A percentile compares a stretch with the other conserved stretches of the same genome.
phyloP scores from a whole-genome alignment of 2,329 filamentous ascomycete species.

The Cladobotryum protrusum region DNA sequence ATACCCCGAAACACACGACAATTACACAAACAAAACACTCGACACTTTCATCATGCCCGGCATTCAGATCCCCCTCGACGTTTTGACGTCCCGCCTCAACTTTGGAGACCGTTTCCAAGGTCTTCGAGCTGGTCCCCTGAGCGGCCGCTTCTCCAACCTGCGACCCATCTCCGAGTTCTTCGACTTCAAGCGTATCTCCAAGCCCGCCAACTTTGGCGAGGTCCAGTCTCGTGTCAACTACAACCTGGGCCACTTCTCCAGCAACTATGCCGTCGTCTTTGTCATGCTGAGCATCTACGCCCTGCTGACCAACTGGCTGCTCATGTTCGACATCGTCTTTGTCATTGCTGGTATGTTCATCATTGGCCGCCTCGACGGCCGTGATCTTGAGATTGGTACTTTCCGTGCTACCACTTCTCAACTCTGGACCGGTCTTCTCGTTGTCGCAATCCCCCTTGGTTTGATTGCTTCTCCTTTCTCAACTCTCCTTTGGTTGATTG shows the following conservation, averaged over 20 bases:
- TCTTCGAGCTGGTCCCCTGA: constrained; percentile 71
- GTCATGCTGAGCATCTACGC: constrained; percentile 95
- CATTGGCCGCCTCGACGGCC: constrained; percentile 83
- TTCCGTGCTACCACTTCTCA: constrained; percentile 83
- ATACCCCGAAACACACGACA: constrained; percentile 8
- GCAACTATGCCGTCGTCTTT: constrained; percentile 95
- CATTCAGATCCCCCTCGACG: constrained; percentile 88
- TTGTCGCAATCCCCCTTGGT: constrained; percentile 77
- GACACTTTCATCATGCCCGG: constrained; percentile 57
- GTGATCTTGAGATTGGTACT: constrained; percentile 79
- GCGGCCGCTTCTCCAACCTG: constrained; percentile 84
- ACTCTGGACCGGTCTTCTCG: constrained; percentile 82
- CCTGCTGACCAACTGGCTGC: constrained; percentile 75
- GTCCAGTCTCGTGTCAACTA: constrained; percentile 92
- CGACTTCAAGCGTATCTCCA: constrained; percentile 91
- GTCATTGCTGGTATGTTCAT: constrained; percentile 82
- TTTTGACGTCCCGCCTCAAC: constrained; percentile 85
- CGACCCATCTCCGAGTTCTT: constrained; percentile 89
- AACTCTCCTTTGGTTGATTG: constrained; percentile 91
- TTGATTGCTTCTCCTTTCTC: constrained; percentile 78
- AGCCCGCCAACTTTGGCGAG: constrained; percentile 85
- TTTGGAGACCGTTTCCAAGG: constrained; percentile 77
- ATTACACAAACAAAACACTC: constrained; percentile 8
- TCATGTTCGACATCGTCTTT: constrained; percentile 90
- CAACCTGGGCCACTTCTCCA: constrained; percentile 94